phyloP scores from a whole-genome alignment of 2,329 filamentous ascomycete species.

The Chrysosporium queenslandicum region DNA sequence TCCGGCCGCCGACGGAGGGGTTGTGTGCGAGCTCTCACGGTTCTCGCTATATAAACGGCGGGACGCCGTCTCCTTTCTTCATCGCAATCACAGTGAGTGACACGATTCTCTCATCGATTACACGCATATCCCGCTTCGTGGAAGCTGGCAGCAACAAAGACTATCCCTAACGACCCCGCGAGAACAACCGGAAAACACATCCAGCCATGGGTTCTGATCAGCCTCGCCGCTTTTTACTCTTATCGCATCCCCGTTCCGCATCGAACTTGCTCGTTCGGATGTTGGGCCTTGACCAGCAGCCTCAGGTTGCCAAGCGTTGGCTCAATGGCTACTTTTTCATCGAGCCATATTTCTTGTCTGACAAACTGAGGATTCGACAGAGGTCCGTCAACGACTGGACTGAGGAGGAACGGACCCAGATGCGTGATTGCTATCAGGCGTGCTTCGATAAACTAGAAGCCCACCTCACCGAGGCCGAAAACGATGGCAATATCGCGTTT shows the following conservation, averaged over 20 bases:
- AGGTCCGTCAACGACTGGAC: constrained; percentile 24
- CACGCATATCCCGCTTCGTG: no score
- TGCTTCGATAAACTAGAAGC: constrained; percentile 24
- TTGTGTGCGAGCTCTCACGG: no score
- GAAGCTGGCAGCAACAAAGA: no score
- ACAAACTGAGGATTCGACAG: constrained; percentile 13
- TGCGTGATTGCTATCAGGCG: constrained; percentile 21
- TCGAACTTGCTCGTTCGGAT: constrained; percentile 28
- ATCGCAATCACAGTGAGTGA: not conserved
- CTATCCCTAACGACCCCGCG: no score
- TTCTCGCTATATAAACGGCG: no score
- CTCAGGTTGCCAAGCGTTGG: constrained; percentile 18
- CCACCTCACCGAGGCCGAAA: constrained; percentile 18
- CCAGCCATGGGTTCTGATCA: constrained; percentile 1
- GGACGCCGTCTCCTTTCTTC: not conserved
- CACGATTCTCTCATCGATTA: not conserved
- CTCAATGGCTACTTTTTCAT: constrained; percentile 27
- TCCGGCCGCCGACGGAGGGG: not conserved
- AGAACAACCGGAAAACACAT: no score
- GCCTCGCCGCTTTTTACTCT: constrained; percentile 18
- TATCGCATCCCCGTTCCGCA: constrained; percentile 26
- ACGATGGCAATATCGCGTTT: constrained; percentile 25
- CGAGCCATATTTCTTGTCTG: constrained; percentile 12
- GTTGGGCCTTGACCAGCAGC: constrained; percentile 25
- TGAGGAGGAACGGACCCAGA: constrained; percentile 20